A percentile compares a stretch with the other conserved stretches of the same genome.
Conservation (phyloP, 1,139 yeast species). For the Debaryomyces psychrophilus region DNA sequence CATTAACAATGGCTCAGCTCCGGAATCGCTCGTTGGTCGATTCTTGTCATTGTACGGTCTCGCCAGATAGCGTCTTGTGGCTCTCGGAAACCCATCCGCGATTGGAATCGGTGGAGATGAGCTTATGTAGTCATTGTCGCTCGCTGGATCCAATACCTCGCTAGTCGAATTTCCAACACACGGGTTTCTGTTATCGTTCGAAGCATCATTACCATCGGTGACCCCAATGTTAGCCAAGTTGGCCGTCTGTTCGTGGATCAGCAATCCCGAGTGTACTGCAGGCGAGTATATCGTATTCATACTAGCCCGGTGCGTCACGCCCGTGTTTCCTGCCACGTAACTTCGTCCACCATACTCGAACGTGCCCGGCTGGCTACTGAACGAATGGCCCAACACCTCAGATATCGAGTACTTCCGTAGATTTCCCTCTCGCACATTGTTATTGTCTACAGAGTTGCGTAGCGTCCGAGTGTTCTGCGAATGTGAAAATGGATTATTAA, state of each 20-base stretch:
- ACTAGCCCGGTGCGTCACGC: constrained; percentile 20
- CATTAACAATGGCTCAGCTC: neutral
- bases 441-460: neutral
- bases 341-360: constrained; percentile 51
- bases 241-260: constrained; percentile 67
- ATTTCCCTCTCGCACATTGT: neutral
- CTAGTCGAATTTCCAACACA: neutral
- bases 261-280: constrained; percentile 48
- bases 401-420: constrained; percentile 28
- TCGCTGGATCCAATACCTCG: constrained; percentile 1
- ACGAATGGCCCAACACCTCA: constrained; percentile 29
- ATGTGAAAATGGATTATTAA: constrained; percentile 5
- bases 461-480: constrained; percentile 1
- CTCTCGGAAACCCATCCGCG: constrained; percentile 6
- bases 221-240: constrained; percentile 64
- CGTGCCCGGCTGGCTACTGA: constrained; percentile 27
- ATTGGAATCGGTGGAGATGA: constrained; percentile 35
- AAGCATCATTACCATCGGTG: constrained; percentile 38
- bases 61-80: neutral
- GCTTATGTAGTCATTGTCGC: constrained; percentile 19
- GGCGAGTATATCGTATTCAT: constrained; percentile 30
- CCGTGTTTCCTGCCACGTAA: constrained; percentile 37
- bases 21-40: neutral
- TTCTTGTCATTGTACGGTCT: neutral
- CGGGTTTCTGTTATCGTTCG: constrained; percentile 4